These are phyloP conservation scores for Senecio squalidus DNA, from an alignment of 140 eudicot species.

Conservation along the genomic window DNA sequence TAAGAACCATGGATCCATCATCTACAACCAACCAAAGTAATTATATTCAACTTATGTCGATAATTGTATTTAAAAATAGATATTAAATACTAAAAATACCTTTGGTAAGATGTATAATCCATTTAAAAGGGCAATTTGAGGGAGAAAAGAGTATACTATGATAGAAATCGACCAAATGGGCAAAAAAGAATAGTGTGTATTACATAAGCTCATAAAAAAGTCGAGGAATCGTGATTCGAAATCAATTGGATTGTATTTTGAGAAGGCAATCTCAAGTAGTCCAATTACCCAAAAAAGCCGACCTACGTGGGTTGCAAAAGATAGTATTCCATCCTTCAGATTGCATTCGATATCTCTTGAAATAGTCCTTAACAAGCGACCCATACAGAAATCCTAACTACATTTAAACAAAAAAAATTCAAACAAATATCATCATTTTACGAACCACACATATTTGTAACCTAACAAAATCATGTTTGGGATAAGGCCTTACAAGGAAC, in stretches of 20 bases:
- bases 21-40: constrained; percentile 21
- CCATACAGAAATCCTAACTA: constrained; percentile 69
- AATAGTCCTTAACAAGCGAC: constrained; percentile 72
- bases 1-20: constrained; percentile 41
- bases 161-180: constrained; percentile 52
- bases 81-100: constrained; percentile 22
- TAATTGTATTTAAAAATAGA: background rate
- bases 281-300: constrained; percentile 67
- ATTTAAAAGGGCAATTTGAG: constrained; percentile 53
- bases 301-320: constrained; percentile 54
- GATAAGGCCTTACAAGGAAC: constrained; percentile 33
- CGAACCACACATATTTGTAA: background rate
- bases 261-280: constrained; percentile 48
- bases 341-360: constrained; percentile 50
- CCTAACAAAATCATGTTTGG: background rate
- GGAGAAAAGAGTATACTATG: constrained; percentile 51
- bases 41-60: background rate
- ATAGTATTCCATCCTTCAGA: constrained; percentile 75
- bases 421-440: background rate
- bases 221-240: constrained; percentile 40
- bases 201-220: constrained; percentile 42
- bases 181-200: constrained; percentile 45
- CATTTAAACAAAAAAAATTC: background rate
- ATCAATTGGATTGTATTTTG: constrained; percentile 39
- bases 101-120: constrained; percentile 43